phyloP scores from a whole-genome alignment of 2,329 filamentous ascomycete genomes.

The Trichoderma simmonsii region DNA sequence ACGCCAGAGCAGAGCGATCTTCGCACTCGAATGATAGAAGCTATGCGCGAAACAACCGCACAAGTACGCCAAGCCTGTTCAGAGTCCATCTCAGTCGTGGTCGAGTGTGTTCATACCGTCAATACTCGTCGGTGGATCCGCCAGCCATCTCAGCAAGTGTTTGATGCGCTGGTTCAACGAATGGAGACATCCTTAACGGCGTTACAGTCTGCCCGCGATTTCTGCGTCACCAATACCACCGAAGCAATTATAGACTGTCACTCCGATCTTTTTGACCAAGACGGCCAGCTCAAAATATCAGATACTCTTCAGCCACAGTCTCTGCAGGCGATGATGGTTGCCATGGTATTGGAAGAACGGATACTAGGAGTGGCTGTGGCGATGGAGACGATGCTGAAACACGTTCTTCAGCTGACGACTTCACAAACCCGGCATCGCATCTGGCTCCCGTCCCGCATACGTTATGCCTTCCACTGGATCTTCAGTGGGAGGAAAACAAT shows the following conservation, averaged over 20 bases:
- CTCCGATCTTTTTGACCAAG: conserved; percentile 40
- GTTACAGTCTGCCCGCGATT: conserved; percentile 28
- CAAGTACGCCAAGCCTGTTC: conserved; percentile 28
- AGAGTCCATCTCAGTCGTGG: conserved; percentile 25
- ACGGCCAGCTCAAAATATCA: conserved; percentile 35
- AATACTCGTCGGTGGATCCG: conserved; percentile 33
- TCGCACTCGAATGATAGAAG: conserved; percentile 32
- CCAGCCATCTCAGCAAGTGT: conserved; percentile 23
- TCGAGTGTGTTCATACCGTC: conserved; percentile 27
- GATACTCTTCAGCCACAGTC: conserved; percentile 26
- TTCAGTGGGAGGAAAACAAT: conserved; percentile 25
- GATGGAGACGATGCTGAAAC: conserved; percentile 35
- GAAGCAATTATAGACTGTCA: conserved; percentile 40
- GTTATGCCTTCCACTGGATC: conserved; percentile 40
- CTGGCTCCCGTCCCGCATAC: conserved; percentile 42
- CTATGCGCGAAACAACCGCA: conserved; percentile 31
- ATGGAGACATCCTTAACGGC: conserved; percentile 25
- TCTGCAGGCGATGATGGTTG: conserved; percentile 41
- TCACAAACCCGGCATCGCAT: conserved; percentile 35
- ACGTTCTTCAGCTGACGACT: conserved; percentile 36
- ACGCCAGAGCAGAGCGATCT: conserved; percentile 36
- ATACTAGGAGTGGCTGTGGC: conserved; percentile 29
- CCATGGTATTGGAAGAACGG: conserved; percentile 48
- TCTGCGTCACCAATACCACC: conserved; percentile 35
- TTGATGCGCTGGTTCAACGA: conserved; percentile 23